Conservation (phyloP, 2,329 filamentous ascomycete genomes). For the Neocucurbitaria cava region DNA sequence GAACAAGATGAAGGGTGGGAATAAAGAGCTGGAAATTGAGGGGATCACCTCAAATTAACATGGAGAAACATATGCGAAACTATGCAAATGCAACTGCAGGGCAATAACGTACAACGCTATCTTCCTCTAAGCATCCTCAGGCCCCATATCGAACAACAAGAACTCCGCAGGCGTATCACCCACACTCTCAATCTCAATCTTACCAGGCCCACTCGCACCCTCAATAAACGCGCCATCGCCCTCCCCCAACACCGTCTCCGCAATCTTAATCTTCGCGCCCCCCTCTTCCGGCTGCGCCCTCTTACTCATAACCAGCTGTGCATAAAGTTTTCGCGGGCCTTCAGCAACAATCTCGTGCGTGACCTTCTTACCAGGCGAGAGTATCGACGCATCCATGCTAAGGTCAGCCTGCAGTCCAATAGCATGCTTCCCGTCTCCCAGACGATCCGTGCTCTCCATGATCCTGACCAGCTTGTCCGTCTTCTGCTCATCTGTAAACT, state of each 20-base stretch:
- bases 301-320: conserved; percentile 77
- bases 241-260: conserved; percentile 73
- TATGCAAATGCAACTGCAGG: neutral
- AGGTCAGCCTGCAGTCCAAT: conserved; percentile 88
- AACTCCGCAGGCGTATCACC: conserved; percentile 57
- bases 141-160: conserved; percentile 58
- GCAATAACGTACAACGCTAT: neutral
- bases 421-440: conserved; percentile 70
- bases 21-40: too few relatives aligned
- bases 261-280: conserved; percentile 72
- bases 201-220: conserved; percentile 49
- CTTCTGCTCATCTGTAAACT: conserved; percentile 77
- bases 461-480: conserved; percentile 74
- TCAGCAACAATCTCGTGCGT: conserved; percentile 74
- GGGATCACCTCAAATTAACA: neutral
- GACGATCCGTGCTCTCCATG: conserved; percentile 71
- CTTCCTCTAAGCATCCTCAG: conserved; percentile 24
- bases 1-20: too few relatives aligned
- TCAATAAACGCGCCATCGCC: conserved; percentile 84
- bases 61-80: neutral
- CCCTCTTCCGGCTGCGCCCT: conserved; percentile 66
- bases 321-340: conserved; percentile 73
- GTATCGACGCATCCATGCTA: conserved; percentile 79
- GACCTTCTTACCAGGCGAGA: conserved; percentile 70
- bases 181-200: conserved; percentile 56